Conservation (phyloP, 2,329 filamentous ascomycete genomes). For the Apiospora phragmitis region DNA sequence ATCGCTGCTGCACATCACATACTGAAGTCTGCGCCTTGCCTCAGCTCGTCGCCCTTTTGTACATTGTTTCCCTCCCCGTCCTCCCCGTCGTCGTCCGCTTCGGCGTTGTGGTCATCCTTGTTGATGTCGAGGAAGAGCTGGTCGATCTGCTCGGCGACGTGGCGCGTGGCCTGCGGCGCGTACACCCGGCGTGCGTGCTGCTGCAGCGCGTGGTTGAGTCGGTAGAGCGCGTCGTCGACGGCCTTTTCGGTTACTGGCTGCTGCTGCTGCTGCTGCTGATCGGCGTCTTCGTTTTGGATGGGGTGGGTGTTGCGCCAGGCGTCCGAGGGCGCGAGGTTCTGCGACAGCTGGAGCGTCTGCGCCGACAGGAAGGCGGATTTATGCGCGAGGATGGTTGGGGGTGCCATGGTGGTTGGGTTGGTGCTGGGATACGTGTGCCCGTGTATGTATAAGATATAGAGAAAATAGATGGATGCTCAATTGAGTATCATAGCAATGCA, state of each 20-base stretch:
- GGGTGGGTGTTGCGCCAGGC: conserved; percentile 47
- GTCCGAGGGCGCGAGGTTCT: conserved; percentile 56
- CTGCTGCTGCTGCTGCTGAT: too few relatives aligned
- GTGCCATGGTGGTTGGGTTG: conserved; percentile 28
- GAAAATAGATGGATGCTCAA: neutral
- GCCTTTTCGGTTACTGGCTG: conserved; percentile 46
- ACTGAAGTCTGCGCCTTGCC: conserved; percentile 9
- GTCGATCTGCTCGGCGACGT: conserved; percentile 74
- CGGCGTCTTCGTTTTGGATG: conserved; percentile 30
- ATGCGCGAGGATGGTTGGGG: conserved; percentile 59
- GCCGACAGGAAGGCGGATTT: conserved; percentile 65
- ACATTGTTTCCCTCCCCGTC: conserved; percentile 37
- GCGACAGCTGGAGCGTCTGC: conserved; percentile 64
- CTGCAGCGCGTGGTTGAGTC: conserved; percentile 61
- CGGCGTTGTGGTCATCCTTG: conserved; percentile 41
- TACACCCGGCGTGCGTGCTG: conserved; percentile 68
- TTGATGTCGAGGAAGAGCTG: conserved; percentile 56
- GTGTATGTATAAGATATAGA: neutral
- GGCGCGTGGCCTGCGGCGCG: conserved; percentile 66
- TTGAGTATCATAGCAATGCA: neutral
- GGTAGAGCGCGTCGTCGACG: conserved; percentile 57
- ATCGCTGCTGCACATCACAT: neutral
- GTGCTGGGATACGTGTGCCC: too few relatives aligned
- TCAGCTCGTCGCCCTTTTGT: conserved; percentile 26
- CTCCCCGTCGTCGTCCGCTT: conserved; percentile 26